These are phyloP conservation scores for Leccinum rimulosum DNA, from an alignment of 768 basidiomycete species.

Conservation along the genomic window DNA sequence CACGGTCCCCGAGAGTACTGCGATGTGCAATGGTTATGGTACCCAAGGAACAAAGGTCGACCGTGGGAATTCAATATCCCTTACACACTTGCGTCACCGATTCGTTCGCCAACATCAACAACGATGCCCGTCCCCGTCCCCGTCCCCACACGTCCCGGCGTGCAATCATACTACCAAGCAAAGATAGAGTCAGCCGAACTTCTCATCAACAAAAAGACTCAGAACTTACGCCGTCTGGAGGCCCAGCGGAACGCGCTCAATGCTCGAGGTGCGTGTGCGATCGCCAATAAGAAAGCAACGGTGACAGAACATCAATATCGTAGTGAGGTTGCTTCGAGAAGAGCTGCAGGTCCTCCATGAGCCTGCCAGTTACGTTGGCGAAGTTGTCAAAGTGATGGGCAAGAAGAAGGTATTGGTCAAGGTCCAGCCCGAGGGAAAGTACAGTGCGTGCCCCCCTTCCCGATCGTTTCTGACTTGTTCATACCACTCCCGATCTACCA, in stretches of 20 bases:
- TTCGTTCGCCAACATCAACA: neutral
- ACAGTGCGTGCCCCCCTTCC: constrained; percentile 60
- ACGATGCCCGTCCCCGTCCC: constrained; percentile 32
- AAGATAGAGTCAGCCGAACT: constrained; percentile 95
- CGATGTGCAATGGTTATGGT: too few species aligned
- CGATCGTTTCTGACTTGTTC: neutral
- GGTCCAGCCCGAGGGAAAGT: constrained; percentile 98
- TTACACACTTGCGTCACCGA: neutral
- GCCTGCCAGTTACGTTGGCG: constrained; percentile 96
- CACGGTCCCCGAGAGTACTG: too few species aligned
- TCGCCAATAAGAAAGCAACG: neutral
- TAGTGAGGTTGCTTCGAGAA: constrained; percentile 87
- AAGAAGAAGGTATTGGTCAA: constrained; percentile 99
- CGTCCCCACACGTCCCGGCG: constrained; percentile 42
- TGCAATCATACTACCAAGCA: constrained; percentile 91
- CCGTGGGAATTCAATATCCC: neutral
- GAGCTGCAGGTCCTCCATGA: constrained; percentile 92
- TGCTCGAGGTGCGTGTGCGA: constrained; percentile 67
- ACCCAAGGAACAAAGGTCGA: too few species aligned
- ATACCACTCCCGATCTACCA: constrained; percentile 26
- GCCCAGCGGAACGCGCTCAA: constrained; percentile 97
- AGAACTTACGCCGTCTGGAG: constrained; percentile 92
- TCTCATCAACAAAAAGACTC: constrained; percentile 93
- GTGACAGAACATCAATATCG: constrained; percentile 1
- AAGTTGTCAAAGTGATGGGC: constrained; percentile 98